Base-by-base conservation (phyloP, 352 stramenopile genomes). In the Phytophthora hybrid region DNA sequence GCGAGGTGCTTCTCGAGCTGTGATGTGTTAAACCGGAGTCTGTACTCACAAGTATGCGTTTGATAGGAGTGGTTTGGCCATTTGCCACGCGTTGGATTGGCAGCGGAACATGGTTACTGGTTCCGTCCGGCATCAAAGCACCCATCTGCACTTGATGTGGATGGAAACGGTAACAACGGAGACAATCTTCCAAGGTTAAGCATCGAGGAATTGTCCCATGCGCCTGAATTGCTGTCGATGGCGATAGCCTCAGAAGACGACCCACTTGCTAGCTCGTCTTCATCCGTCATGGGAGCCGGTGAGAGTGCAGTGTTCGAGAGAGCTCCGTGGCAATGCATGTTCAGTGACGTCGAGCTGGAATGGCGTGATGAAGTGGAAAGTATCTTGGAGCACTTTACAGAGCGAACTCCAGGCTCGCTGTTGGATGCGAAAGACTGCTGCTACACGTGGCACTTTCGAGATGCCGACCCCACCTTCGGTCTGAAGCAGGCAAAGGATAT, bases 401-500 rank as follows among this genome's bases (percentile, higher is more conserved):
- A 95, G 71, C 87, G 90, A 19, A 97, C 91, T 39, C 91, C 91
- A n/a, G 90, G 91, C 4, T 95, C 88, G 14, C 65, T 96, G 16
- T 57, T 97, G 67, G 91, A 97, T 46, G 76, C 89, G 37, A 97
- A 97, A 59, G 89, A 97, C 65, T 95, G 89, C 63, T 91, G 80
- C 64, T 93, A 95, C 71, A 95, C 89, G 47, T 97, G 90, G 90
- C 90, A 97, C 71, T 97, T 96, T 69, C 83, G 88, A 55, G 90
- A 97, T 63, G 88, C 89, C 2, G 90, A 97, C 71, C 85, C 88
- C 16, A 93, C 86, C 5, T 96, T 94, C 66, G 91, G 91, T 1
- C 67, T 96, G 14, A 95, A 93, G 62, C 91, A 97, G 54, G 91
- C 91, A 9, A 97, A 96, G 64, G 89, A 97, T 47, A 74, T 97